Percentiles rank a stretch among this genome's conserved stretches.
These are phyloP conservation scores for Skeletonema potamos DNA, from an alignment of 108 stramenopile species.

Conservation along the genomic window DNA sequence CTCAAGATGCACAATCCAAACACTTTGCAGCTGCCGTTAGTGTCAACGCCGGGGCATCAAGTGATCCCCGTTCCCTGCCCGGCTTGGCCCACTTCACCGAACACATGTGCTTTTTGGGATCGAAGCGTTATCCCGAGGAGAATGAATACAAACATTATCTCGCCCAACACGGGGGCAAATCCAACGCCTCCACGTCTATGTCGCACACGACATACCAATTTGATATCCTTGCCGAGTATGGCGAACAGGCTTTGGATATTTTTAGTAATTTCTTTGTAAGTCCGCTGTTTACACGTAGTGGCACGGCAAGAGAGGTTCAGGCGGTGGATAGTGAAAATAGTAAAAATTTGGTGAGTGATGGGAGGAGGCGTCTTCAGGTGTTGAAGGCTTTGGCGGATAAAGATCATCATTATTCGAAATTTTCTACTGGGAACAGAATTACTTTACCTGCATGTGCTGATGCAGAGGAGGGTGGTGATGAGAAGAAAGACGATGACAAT, in stretches of 20 bases:
- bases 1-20: constrained; percentile 76
- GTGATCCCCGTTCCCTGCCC: constrained; percentile 74
- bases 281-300: constrained; percentile 78
- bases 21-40: constrained; percentile 74
- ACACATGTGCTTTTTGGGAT: constrained; percentile 92
- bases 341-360: constrained; percentile 84
- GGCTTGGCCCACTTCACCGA: constrained; percentile 92
- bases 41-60: constrained; percentile 66
- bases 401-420: constrained; percentile 80
- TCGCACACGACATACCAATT: constrained; percentile 84
- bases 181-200: constrained; percentile 85
- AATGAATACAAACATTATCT: constrained; percentile 85
- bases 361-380: constrained; percentile 75
- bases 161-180: constrained; percentile 72
- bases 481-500: background rate
- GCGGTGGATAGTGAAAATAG: constrained; percentile 90
- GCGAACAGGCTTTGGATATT: constrained; percentile 76
- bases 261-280: constrained; percentile 81
- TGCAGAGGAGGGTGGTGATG: background rate
- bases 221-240: constrained; percentile 74
- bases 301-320: constrained; percentile 77
- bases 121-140: constrained; percentile 71
- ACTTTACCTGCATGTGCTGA: constrained; percentile 55
- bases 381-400: constrained; percentile 70
- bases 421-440: constrained; percentile 76